Base-by-base conservation (phyloP, 768 basidiomycete genomes). In the Symmetrospora coprosmae region DNA sequence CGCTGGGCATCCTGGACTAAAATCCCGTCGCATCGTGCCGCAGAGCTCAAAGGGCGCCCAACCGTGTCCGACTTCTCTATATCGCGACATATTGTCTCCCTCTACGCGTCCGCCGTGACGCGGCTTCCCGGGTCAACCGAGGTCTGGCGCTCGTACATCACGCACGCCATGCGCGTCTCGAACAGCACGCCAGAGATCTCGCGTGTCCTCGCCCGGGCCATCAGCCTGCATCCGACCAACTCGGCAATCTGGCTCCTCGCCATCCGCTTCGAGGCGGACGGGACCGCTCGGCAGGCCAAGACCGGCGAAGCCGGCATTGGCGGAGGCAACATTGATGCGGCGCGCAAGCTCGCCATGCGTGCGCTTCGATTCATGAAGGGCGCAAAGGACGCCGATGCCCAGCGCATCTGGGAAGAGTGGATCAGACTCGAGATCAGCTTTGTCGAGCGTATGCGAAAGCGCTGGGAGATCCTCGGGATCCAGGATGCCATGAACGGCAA, bases 351-450 rank as follows among this genome's bases (percentile, higher is more conserved):
- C 4, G 65, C 63, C 47, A 67, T 69, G 66, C 51, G 68, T 11
- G 68, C 65, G n/a, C n/a, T 69, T 8, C 45, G 68, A 27, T 68
- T 68, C 51, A 43, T 66, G 39, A 67, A 69, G 55, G 65, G 63
- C 40, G 43, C 45, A 47, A 50, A 16, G n/a, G 16, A 43, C 8
- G 61, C 43, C 1, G 65, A 65, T 35, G 55, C 55, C 4, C 58
- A 63, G 41, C 21, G 34, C 8, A 34, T 69, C 0, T 69, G 66
- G 66, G 35, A 41, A 17, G 68, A 69, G 59, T 69, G 68, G 68
- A 48, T 67, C 33, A 25, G 67, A 25, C 33, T 68, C 33, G 67
- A 68, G 60, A 60, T 66, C 2, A 41, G 51, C 16, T 68, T 66
- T 25, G 59, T 64, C 30, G 67, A 68, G 63, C 38, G 61, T 1